Evolutionary conservation across 1,284 basidiomycete species (phyloP).

Genomic region (Coriolopsis trogii): DNA sequence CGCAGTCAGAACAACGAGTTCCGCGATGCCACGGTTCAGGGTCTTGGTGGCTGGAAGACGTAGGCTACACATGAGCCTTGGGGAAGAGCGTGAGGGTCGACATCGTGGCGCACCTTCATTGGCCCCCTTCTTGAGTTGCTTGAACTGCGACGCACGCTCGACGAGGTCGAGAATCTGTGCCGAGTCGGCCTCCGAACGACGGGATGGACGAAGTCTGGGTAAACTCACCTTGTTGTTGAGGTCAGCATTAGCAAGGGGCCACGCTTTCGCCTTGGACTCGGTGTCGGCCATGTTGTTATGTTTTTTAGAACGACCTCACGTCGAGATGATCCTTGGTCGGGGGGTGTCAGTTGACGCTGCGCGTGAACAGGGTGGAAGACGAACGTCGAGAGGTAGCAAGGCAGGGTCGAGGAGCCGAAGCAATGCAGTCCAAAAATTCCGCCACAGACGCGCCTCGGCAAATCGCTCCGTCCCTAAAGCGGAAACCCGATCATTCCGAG

Average conservation of each 20-base stretch:
- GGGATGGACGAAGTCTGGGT: slow-evolving; percentile 28
- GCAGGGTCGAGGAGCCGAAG: background rate
- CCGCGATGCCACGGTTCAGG: slow-evolving; percentile 97
- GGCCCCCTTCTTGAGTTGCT: slow-evolving; percentile 98
- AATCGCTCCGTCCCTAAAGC: slow-evolving; percentile 3
- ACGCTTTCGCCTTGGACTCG: slow-evolving; percentile 72
- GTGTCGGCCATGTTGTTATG: slow-evolving; percentile 58
- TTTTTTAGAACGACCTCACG: slow-evolving; percentile 63
- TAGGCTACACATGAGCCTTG: background rate
- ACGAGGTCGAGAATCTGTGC: slow-evolving; percentile 85
- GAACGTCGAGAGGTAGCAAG: slow-evolving; percentile 8
- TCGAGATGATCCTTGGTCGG: slow-evolving; percentile 75
- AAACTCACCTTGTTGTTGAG: slow-evolving; percentile 90
- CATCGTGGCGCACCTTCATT: slow-evolving; percentile 74
- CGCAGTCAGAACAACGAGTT: slow-evolving; percentile 98
- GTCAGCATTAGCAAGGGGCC: slow-evolving; percentile 87
- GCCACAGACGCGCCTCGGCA: slow-evolving; percentile 19
- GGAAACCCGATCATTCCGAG: slow-evolving; percentile 12
- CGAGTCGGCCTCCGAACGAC: slow-evolving; percentile 1
- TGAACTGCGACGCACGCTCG: slow-evolving; percentile 90
- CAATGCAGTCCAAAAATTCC: slow-evolving; percentile 17
- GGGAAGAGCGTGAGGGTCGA: background rate
- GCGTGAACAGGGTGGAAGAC: slow-evolving; percentile 22
- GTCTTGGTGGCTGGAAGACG: slow-evolving; percentile 84
- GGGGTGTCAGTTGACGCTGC: slow-evolving; percentile 18